These are phyloP conservation scores for Plectosphaerella plurivora DNA, from an alignment of 2,329 filamentous ascomycete species.

Conservation along the genomic window DNA sequence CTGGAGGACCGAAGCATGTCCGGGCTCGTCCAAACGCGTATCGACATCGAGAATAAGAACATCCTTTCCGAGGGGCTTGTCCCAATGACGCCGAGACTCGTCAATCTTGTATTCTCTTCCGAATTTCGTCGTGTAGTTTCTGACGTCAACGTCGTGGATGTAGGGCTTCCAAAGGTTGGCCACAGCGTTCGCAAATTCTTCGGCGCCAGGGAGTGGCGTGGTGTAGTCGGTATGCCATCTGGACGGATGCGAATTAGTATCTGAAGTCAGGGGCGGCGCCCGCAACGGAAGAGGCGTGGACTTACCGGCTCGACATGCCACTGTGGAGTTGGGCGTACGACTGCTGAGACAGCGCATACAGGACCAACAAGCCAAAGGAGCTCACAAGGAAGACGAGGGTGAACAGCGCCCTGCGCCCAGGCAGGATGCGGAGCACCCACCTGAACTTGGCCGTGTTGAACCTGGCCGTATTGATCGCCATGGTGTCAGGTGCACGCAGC, in stretches of 20 bases:
- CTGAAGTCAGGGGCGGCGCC: too few species aligned
- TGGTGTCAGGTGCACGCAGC: too few species aligned
- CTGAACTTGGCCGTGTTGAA: too few species aligned
- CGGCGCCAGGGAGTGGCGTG: neutral
- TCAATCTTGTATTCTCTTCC: neutral
- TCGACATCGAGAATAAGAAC: slow-evolving; percentile 8
- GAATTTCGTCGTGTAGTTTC: neutral
- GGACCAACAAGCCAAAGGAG: too few species aligned
- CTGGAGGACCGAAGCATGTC: slow-evolving; percentile 1
- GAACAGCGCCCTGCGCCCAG: too few species aligned
- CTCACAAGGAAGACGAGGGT: too few species aligned
- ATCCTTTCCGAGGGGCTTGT: slow-evolving; percentile 1
- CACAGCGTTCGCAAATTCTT: neutral
- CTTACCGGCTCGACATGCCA: too few species aligned
- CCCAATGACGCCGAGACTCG: neutral
- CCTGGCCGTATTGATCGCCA: neutral
- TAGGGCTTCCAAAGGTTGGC: neutral
- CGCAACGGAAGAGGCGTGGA: too few species aligned
- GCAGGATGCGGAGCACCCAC: too few species aligned
- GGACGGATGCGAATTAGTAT: too few species aligned
- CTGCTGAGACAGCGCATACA: too few species aligned
- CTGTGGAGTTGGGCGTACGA: too few species aligned
- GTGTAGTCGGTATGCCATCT: neutral
- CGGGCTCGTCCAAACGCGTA: slow-evolving; percentile 4
- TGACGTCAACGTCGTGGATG: neutral